A percentile compares a stretch with the other conserved stretches of the same genome.
Conservation (phyloP, 2,329 filamentous ascomycete species). For the Exophiala phaeomuriformis region DNA sequence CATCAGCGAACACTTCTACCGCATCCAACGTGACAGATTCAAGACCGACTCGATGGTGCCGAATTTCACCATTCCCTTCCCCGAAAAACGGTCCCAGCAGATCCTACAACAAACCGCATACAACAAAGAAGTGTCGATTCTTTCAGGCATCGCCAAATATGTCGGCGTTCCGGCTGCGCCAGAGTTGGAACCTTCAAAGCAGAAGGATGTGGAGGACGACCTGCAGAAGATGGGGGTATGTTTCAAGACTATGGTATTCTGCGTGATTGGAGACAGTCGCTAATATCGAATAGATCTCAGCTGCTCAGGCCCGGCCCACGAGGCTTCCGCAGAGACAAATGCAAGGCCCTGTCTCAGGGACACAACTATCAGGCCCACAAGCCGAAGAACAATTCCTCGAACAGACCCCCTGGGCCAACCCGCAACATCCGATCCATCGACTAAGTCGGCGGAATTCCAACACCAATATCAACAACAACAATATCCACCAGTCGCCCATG, state of each 20-base stretch:
- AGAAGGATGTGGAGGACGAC: constrained; percentile 74
- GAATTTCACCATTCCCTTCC: constrained; percentile 75
- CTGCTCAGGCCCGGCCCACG: constrained; percentile 11
- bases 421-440: constrained; percentile 66
- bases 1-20: constrained; percentile 84
- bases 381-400: constrained; percentile 79
- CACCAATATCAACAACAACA: too few relatives aligned
- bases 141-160: constrained; percentile 88
- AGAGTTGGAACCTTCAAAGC: constrained; percentile 63
- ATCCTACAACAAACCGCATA: constrained; percentile 82
- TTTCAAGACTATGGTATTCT: constrained; percentile 25
- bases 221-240: constrained; percentile 81
- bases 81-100: constrained; percentile 67
- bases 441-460: constrained; percentile 32
- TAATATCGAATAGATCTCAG: constrained; percentile 18
- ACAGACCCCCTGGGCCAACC: constrained; percentile 87
- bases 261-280: background rate
- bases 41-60: constrained; percentile 69
- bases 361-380: constrained; percentile 31
- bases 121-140: constrained; percentile 86
- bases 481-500: constrained; percentile 26
- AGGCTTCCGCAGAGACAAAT: constrained; percentile 27
- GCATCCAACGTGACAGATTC: constrained; percentile 81
- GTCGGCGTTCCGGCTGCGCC: constrained; percentile 96
- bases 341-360: constrained; percentile 25